Conservation (phyloP, 2,329 filamentous ascomycete genomes). For the Pyricularia pennisetigena region DNA sequence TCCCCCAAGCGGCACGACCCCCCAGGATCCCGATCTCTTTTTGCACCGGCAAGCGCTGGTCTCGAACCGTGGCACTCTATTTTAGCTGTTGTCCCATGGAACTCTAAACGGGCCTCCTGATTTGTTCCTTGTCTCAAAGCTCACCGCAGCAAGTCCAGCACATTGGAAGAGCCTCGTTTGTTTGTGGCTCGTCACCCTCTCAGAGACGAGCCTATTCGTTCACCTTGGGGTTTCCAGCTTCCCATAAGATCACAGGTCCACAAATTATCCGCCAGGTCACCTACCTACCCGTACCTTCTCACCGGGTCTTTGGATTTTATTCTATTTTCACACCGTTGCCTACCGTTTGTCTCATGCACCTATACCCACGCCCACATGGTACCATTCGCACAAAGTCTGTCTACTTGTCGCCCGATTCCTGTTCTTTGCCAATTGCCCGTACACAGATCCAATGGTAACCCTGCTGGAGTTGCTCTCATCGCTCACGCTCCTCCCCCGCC, state of each 20-base stretch:
- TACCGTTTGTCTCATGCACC: not conserved
- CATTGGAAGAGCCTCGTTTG: not conserved
- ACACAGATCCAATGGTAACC: not conserved
- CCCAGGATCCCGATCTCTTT: not conserved
- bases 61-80: conserved; percentile 9
- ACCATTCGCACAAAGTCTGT: not conserved
- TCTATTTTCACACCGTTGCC: not conserved
- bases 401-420: not conserved
- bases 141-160: not conserved
- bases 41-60: conserved; percentile 11
- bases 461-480: not conserved
- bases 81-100: conserved; percentile 13
- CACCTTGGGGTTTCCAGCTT: not conserved
- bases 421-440: not conserved
- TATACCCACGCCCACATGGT: not conserved
- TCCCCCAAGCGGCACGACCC: not conserved
- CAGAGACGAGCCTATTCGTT: not conserved
- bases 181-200: not conserved
- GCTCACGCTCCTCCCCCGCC: not conserved
- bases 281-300: not conserved
- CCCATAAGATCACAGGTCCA: not conserved
- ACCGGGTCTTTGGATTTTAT: not conserved
- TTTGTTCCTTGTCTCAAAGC: conserved; percentile 16
- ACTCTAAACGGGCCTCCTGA: conserved; percentile 16
- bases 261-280: not conserved